Evolutionary conservation across 345 rosid genomes (phyloP), one percentile per base, ranked within the genome.

Genomic region (Aquilaria sinensis): DNA sequence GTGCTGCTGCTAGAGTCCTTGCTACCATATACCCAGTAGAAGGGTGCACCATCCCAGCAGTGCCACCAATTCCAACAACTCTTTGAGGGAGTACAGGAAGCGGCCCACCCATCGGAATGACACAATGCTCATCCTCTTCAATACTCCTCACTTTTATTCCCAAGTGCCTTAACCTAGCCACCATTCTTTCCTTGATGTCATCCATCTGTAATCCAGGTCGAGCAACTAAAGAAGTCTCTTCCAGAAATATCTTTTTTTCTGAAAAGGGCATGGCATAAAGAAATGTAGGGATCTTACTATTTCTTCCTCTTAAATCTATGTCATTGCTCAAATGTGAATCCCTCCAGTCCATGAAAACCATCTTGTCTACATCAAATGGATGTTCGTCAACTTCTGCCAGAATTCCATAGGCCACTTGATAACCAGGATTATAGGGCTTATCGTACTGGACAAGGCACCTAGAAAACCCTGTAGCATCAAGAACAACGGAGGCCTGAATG

Each of bases 301-400:
- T 94, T 69, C 85, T 75, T 50, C 73, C 80, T 62, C 76, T 85
- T 32, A 90, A 73, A 63, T 75, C 83, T 10, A 45, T 52, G 56
- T 75, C 66, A 15, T 67, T 59, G 43, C 72, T 72, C 12, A 94
- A 77, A 79, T 94, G 99, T 0, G 70, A 90, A 72, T 94, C 97
- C 77, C 99, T 85, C 99, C 99, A 94, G 45, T 94, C 99, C 97
- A 94, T 94, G 46, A 94, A 94, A 68, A 94, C 69, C 99, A 94
- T 94, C 70, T 88, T 94, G 60, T 94, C 92, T 0, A 85, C 87
- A 75, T 94, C 95, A 47, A 90, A 94, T 0, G 99, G 96, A 61
- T 94, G 99, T 51, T 84, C 89, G 57, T 94, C 98, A 11, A 90
- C 99, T 71, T 94, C 97, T 10, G 97, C 99, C 53, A 94, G 63